phyloP scores from a whole-genome alignment of 148 eudicot species.

The Chenopodium quinoa region DNA sequence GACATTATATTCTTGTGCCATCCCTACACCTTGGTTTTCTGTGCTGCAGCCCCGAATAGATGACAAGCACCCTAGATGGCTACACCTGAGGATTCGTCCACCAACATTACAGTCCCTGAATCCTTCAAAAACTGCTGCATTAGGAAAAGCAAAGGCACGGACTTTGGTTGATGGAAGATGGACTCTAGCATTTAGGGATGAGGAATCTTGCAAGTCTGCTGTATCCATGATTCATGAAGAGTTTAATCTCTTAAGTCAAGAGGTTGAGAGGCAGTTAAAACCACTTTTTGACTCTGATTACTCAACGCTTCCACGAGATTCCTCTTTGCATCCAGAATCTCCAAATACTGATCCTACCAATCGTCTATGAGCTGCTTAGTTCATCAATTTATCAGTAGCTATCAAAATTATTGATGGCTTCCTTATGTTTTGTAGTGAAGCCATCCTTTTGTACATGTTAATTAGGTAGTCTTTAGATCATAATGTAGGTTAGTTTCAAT shows the following conservation, averaged over 20 bases:
- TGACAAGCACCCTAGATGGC: constrained; percentile 84
- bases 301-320: constrained; percentile 33
- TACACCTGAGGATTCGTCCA: constrained; percentile 94
- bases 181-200: constrained; percentile 94
- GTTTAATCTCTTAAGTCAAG: constrained; percentile 42
- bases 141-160: constrained; percentile 48
- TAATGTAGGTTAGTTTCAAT: constrained; percentile 34
- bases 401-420: constrained; percentile 23
- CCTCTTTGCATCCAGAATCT: constrained; percentile 27
- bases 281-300: constrained; percentile 55
- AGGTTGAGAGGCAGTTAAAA: constrained; percentile 65
- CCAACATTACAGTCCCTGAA: constrained; percentile 51
- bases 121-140: constrained; percentile 35
- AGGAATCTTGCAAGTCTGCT: constrained; percentile 67
- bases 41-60: constrained; percentile 73
- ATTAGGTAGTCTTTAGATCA: constrained; percentile 32
- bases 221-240: constrained; percentile 63
- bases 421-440: constrained; percentile 20
- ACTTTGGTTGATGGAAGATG: constrained; percentile 89
- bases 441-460: constrained; percentile 39
- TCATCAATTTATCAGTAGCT: background rate
- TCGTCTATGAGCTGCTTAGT: constrained; percentile 23
- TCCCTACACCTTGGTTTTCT: constrained; percentile 10
- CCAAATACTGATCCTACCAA: constrained; percentile 26
- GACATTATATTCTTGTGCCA: background rate